Evolutionary conservation across 805 yeast genomes (phyloP).

Genomic region (Jamesozyma gamospora): DNA sequence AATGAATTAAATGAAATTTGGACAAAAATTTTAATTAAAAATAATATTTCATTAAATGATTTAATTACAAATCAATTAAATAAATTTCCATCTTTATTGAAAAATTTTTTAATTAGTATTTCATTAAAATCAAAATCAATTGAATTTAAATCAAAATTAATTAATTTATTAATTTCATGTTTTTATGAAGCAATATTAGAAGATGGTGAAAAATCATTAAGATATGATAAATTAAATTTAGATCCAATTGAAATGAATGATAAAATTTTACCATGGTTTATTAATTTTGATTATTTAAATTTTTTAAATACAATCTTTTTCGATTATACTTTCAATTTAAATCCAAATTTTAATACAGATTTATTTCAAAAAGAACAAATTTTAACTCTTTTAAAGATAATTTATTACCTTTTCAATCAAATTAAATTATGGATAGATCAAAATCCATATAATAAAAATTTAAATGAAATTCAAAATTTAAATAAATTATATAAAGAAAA

Average conservation of each 20-base stretch:
- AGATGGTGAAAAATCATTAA: conserved; percentile 32
- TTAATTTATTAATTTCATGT: conserved; percentile 18
- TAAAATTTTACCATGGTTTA: conserved; percentile 38
- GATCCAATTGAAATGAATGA: conserved; percentile 21
- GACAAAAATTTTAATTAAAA: conserved; percentile 6
- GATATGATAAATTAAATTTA: conserved; percentile 17
- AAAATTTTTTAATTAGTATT: conserved; percentile 16
- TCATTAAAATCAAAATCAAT: conserved; percentile 6
- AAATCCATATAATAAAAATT: conserved; percentile 12
- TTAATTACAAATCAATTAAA: conserved; percentile 22
- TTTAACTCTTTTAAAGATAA: conserved; percentile 32
- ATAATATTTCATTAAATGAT: conserved; percentile 10
- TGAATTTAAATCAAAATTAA: conserved; percentile 13
- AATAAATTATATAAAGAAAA: conserved; percentile 24
- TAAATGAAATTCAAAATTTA: conserved; percentile 16
- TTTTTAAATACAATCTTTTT: conserved; percentile 34
- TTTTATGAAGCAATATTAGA: conserved; percentile 27
- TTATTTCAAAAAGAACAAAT: conserved; percentile 9
- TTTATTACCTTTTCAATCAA: conserved; percentile 34
- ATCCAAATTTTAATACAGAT: conserved; percentile 2
- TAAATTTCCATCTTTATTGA: conserved; percentile 19
- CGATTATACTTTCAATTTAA: conserved; percentile 22
- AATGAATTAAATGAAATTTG: conserved; percentile 5
- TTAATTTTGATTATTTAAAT: conserved; percentile 32
- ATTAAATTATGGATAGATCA: conserved; percentile 27